Conservation (phyloP, 1,284 basidiomycete species). For the Trichosporon sp. region DNA sequence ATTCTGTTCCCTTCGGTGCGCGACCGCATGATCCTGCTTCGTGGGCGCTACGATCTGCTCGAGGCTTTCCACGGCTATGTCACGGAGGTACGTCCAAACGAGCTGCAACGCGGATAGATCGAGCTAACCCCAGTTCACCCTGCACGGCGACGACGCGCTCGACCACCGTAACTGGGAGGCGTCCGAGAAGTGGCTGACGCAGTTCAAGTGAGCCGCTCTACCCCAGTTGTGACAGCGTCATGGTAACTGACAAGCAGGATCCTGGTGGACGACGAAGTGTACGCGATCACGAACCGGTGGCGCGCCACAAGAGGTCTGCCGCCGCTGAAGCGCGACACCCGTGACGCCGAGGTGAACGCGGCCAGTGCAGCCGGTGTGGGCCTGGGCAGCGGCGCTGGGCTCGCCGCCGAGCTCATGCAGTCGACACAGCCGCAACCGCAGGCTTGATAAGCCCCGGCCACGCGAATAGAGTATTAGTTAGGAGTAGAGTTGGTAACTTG, state of each 20-base stretch:
- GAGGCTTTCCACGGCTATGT: conserved; percentile 45
- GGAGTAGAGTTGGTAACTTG: neutral
- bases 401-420: neutral
- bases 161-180: conserved; percentile 87
- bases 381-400: conserved; percentile 23
- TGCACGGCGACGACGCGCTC: conserved; percentile 86
- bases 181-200: conserved; percentile 74
- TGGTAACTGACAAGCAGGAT: conserved; percentile 32
- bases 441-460: neutral
- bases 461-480: neutral
- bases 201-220: conserved; percentile 67
- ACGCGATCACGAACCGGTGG: conserved; percentile 52
- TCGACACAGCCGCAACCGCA: neutral
- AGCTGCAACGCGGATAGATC: neutral
- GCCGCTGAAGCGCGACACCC: conserved; percentile 32
- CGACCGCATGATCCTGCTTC: conserved; percentile 81
- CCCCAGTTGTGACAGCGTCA: no score
- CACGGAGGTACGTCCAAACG: conserved; percentile 37
- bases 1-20: conserved; percentile 82
- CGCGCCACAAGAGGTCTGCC: conserved; percentile 39
- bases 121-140: conserved; percentile 62
- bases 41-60: conserved; percentile 59
- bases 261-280: conserved; percentile 52
- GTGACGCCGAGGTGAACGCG: neutral
- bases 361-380: conserved; percentile 24